These are phyloP conservation scores for Phellopilus nigrolimitatus DNA, from an alignment of 1,284 basidiomycete genomes.

Conservation along the genomic window DNA sequence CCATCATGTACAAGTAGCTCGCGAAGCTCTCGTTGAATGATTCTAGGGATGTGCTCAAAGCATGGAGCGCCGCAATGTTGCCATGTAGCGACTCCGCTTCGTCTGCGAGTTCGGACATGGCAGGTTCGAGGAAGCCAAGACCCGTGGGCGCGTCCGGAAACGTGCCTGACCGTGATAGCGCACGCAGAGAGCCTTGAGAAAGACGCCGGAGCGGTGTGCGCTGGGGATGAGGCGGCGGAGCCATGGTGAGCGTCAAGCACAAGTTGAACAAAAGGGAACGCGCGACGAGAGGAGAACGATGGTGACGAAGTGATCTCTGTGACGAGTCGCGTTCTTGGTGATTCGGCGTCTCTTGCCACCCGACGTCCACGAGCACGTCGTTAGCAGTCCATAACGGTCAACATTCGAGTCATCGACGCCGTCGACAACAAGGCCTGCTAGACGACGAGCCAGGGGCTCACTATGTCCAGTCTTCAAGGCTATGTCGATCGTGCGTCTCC, in stretches of 20 bases:
- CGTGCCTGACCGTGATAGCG: conserved; percentile 69
- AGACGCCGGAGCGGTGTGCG: conserved; percentile 83
- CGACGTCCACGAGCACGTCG: neutral
- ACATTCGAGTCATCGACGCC: neutral
- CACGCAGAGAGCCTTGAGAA: conserved; percentile 86
- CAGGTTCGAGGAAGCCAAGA: conserved; percentile 81
- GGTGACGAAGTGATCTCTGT: neutral
- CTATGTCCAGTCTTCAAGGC: conserved; percentile 79
- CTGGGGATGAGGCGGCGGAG: conserved; percentile 37
- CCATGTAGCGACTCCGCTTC: conserved; percentile 77
- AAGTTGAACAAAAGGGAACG: no score
- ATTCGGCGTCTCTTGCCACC: neutral
- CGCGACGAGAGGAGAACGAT: neutral
- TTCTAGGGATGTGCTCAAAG: conserved; percentile 70
- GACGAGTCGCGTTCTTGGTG: conserved; percentile 6
- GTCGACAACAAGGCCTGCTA: neutral
- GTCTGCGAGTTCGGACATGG: conserved; percentile 81
- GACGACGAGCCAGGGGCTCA: conserved; percentile 9
- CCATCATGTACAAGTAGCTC: conserved; percentile 86
- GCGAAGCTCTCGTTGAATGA: conserved; percentile 93
- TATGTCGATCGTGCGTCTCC: conserved; percentile 71
- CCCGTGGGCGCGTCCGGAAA: conserved; percentile 75
- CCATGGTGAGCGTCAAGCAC: conserved; percentile 2
- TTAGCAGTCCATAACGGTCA: neutral
- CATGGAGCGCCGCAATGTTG: conserved; percentile 69